Evolutionary conservation across 75 land plant genomes (phyloP), one percentile per base, ranked within the genome.

Genomic region (Larix kaempferi): DNA sequence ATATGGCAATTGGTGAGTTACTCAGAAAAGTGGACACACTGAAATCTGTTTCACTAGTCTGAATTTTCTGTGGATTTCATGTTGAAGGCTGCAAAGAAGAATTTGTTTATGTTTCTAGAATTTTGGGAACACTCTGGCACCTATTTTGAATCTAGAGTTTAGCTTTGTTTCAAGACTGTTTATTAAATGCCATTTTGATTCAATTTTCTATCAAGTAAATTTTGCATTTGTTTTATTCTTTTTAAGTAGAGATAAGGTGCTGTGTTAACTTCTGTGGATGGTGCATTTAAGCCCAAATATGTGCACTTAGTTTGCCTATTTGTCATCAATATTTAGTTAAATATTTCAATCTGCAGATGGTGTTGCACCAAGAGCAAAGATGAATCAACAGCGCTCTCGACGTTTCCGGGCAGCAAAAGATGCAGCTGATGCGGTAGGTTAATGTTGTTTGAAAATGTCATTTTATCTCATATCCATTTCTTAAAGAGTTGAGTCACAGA

Each of bases 351-450:
- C 62, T 21, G 6, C 62, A 60, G 62, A 88, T 88, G 91, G 92
- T 80, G 92, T 91, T 60, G 92, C 92, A 59, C 92, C 92, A 72
- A 71, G 92, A 71, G 92, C 92, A 14, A 91, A 91, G 62, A 91
- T 91, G 92, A 91, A 91, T 49, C 92, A 91, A 74, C 92, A 91
- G 75, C 81, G 92, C 14, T 88, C 92, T 6, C 85, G 92, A 66
- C 83, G 92, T 25, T 91, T 91, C 44, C 85, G 92, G 75, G 91
- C 92, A 54, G 92, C 92, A 0, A 91, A 91, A 84, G 92, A 91
- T 86, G 92, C 92, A 44, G 88, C 88, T 61, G 91, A 88, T 77
- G 91, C 86, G 77, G 92, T 91, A 75, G 13, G 84, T 74, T 60
- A 21, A 21, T 60, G 21, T 60, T 19, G 62, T 60, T 21, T 60